Percentiles rank a stretch among this genome's conserved stretches.
phyloP scores from a whole-genome alignment of 768 basidiomycete species.

The Galerina sulciceps region DNA sequence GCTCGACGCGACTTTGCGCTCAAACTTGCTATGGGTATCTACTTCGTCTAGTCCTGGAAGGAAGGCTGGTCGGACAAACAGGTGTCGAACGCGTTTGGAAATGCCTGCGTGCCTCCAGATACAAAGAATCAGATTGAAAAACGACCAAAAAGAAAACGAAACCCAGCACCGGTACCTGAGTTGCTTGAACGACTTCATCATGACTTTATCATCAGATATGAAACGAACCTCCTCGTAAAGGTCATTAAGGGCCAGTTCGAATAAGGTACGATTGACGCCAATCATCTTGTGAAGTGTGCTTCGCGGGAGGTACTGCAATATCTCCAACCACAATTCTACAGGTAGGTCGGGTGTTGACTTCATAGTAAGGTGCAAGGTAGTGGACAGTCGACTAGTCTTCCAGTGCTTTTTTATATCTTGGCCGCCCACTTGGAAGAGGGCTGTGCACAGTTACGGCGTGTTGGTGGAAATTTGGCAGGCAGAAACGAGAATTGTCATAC shows the following conservation, averaged over 20 bases:
- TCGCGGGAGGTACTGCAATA: conserved; percentile 26
- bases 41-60: conserved; percentile 19
- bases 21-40: background rate
- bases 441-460: no score
- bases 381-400: no score
- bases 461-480: no score
- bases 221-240: conserved; percentile 30
- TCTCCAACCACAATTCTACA: conserved; percentile 27
- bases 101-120: conserved; percentile 20
- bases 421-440: no score
- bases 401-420: no score
- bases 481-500: no score
- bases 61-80: conserved; percentile 32
- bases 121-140: background rate
- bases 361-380: no score
- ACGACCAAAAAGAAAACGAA: background rate
- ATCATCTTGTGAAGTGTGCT: conserved; percentile 23
- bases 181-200: conserved; percentile 23
- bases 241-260: conserved; percentile 31
- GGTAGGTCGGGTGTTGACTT: conserved; percentile 10
- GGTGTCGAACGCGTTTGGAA: conserved; percentile 23
- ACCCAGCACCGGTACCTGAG: conserved; percentile 20
- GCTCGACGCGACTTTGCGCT: conserved; percentile 1
- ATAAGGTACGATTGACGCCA: conserved; percentile 30
- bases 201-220: conserved; percentile 10